These are phyloP conservation scores for Ruellia speciosa DNA, from an alignment of 305 asterid genomes.

Conservation along the genomic window DNA sequence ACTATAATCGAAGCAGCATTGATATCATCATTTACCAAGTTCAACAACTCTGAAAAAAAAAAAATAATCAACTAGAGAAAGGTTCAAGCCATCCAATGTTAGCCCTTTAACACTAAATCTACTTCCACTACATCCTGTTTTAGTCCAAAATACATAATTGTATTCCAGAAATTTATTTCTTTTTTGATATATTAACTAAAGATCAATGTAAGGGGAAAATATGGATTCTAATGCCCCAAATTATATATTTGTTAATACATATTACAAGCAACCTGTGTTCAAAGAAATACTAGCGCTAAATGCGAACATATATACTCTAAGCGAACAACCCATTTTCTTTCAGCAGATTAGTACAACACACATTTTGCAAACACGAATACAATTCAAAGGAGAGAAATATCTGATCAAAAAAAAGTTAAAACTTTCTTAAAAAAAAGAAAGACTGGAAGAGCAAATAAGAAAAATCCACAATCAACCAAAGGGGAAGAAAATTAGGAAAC, in stretches of 20 bases:
- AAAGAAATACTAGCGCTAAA: background rate
- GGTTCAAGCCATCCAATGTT: background rate
- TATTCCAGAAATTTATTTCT: too few species aligned
- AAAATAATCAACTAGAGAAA: conserved; percentile 3
- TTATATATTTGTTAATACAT: too few species aligned
- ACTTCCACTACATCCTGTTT: too few species aligned
- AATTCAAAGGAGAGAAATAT: background rate
- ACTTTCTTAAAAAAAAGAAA: background rate
- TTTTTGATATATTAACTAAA: too few species aligned
- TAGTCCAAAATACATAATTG: too few species aligned
- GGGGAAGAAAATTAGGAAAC: background rate
- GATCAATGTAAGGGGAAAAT: too few species aligned
- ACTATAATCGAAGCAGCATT: background rate
- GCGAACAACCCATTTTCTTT: background rate
- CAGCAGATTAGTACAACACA: background rate
- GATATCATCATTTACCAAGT: background rate
- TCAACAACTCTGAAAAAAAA: background rate
- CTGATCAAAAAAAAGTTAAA: too few species aligned
- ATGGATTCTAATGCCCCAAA: too few species aligned
- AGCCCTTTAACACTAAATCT: too few species aligned
- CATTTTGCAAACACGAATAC: background rate
- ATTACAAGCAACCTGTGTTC: too few species aligned
- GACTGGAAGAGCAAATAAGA: background rate
- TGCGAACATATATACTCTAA: background rate
- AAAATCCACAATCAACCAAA: too few species aligned